Evolutionary conservation across 2,329 filamentous ascomycete species (phyloP).

Genomic region (Tolypocladium capitatum): DNA sequence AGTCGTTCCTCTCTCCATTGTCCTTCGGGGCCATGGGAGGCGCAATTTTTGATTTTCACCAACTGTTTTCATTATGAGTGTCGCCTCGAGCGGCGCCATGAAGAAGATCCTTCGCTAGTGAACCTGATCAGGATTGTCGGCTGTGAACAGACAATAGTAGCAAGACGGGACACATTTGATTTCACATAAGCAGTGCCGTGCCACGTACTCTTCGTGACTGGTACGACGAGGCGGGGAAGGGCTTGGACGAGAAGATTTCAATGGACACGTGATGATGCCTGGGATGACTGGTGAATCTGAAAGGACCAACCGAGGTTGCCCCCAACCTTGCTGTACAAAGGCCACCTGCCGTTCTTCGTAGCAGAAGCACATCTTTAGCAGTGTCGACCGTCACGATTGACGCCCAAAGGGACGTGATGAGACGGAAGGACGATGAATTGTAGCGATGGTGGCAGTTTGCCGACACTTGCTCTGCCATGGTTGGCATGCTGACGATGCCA

Average conservation of each 20-base stretch:
- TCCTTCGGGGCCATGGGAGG: conserved; percentile 40
- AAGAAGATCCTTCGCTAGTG: conserved; percentile 22
- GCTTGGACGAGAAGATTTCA: not conserved
- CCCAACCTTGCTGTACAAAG: not conserved
- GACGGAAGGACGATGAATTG: not conserved
- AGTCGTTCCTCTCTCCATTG: conserved; percentile 34
- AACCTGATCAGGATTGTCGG: not conserved
- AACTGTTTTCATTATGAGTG: conserved; percentile 30
- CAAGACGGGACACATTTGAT: too few species aligned
- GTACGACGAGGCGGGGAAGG: too few species aligned
- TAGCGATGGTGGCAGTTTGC: not conserved
- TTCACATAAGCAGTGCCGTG: not conserved
- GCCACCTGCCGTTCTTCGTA: too few species aligned
- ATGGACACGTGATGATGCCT: not conserved
- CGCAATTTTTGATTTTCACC: conserved; percentile 38
- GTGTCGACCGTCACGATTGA: not conserved
- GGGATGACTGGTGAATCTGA: too few species aligned
- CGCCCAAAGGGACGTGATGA: not conserved
- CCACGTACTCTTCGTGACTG: too few species aligned
- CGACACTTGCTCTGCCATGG: not conserved
- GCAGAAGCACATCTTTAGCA: not conserved
- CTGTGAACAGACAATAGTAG: too few species aligned
- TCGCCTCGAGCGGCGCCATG: conserved; percentile 24
- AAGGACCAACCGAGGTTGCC: too few species aligned
- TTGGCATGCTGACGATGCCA: not conserved